Percentiles rank a stretch among this genome's conserved stretches.
phyloP scores from a whole-genome alignment of 73 alveolate species.

The Paramecium caudatum region DNA sequence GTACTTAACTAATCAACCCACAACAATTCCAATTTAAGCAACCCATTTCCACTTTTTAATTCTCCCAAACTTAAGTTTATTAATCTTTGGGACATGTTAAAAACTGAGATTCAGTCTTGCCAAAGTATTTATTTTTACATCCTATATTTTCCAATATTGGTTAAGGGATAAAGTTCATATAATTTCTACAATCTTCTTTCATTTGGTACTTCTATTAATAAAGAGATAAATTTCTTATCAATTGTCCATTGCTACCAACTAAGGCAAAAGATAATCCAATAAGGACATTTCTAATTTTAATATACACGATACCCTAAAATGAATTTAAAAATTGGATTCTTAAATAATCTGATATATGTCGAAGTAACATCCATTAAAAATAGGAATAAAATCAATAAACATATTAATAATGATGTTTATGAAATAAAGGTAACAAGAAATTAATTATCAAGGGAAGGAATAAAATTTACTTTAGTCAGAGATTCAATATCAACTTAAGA shows the following conservation, averaged over 20 bases:
- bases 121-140: constrained; percentile 2
- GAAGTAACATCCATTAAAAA: background rate
- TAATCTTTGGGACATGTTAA: constrained; percentile 16
- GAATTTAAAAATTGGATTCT: background rate
- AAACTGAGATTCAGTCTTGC: background rate
- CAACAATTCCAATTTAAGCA: constrained; percentile 35
- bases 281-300: background rate
- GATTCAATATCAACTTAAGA: background rate
- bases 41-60: background rate
- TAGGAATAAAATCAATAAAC: background rate
- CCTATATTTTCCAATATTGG: background rate
- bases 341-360: background rate
- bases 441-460: background rate
- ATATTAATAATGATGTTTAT: background rate
- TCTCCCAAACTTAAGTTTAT: constrained; percentile 1
- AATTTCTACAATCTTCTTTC: constrained; percentile 10
- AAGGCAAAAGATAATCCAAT: constrained; percentile 15
- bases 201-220: background rate
- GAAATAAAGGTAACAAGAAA: background rate
- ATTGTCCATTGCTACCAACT: constrained; percentile 36
- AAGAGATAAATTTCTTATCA: background rate
- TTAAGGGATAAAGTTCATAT: background rate
- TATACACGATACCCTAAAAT: constrained; percentile 17
- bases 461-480: background rate
- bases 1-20: background rate